Evolutionary conservation across 768 basidiomycete species (phyloP), one percentile per base, ranked within the genome.

Genomic region (Pleurotus tuber-regium): DNA sequence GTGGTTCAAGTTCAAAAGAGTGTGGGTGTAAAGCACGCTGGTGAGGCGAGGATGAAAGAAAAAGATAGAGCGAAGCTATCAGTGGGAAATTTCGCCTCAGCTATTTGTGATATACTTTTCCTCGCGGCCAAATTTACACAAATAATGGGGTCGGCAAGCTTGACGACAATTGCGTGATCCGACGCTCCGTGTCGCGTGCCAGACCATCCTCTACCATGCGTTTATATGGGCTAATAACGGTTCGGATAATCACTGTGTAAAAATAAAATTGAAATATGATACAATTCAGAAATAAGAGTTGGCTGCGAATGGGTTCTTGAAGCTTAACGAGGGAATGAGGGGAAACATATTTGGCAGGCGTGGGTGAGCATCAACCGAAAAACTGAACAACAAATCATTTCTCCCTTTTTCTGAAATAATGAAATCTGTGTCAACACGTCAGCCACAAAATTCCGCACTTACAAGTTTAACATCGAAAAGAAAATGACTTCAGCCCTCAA

Each of bases 1-100:
- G 18, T 48, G 46, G 31, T 35, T 48, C n/a, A 33, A 21, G 31
- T 48, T 48, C 35, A 48, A 48, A 48, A 48, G 46, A 48, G 31
- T 48, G 46, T 48, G 31, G 29, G 46, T 21, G 46, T 24, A 4
- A 11, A 48, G 23, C 46, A 48, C 46, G 46, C 31, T 48, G 46
- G 23, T 23, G 46, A 31, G 46, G 46, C 46, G 46, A 48, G 46
- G 46, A 18, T 31, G 21, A 48, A 23, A 16, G 31, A 48, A 35
- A 16, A 23, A 35, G 19, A n/a, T 24, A 35, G n/a, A 23, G 43
- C 19, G 14, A 25, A 33, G 26, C 43, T 11, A 36, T 31, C 31
- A 48, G 46, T 48, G 46, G 31, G 46, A 48, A 38, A 48, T 48
- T 33, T 48, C 16, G 18, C 41, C 16, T 48, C 30, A 12, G 31